Conservation (phyloP, 441 rosid genomes). For the Syzygium malaccense region DNA sequence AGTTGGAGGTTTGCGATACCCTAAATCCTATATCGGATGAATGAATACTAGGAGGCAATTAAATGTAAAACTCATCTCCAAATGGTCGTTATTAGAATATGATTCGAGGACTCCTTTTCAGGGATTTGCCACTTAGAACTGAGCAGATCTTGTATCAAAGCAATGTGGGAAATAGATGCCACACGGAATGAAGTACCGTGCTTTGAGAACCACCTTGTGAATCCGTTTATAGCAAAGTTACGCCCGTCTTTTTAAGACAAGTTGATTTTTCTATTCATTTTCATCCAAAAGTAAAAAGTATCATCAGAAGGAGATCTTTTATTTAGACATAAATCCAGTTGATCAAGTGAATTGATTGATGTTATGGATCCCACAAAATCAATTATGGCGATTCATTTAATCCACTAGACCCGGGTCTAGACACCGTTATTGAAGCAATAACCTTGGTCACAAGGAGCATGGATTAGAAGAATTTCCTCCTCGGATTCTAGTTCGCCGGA, state of each 20-base stretch:
- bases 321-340: not conserved
- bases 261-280: not conserved
- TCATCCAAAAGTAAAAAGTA: not conserved
- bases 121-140: rapidly evolving
- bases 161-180: not conserved
- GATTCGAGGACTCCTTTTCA: not conserved
- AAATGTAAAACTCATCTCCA: not conserved
- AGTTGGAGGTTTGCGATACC: not conserved
- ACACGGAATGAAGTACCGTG: not conserved
- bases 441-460: not conserved
- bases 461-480: not conserved
- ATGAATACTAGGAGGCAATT: not conserved
- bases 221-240: not conserved
- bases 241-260: not conserved
- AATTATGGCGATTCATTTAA: not conserved
- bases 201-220: not conserved
- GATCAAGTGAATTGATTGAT: not conserved
- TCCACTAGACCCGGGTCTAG: not conserved
- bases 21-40: not conserved
- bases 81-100: not conserved
- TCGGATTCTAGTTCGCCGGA: not conserved
- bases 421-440: not conserved
- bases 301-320: not conserved
- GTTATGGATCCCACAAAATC: not conserved
- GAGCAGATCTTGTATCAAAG: not conserved